Conservation (phyloP, 75 land plant species). For the Picea glauca region DNA sequence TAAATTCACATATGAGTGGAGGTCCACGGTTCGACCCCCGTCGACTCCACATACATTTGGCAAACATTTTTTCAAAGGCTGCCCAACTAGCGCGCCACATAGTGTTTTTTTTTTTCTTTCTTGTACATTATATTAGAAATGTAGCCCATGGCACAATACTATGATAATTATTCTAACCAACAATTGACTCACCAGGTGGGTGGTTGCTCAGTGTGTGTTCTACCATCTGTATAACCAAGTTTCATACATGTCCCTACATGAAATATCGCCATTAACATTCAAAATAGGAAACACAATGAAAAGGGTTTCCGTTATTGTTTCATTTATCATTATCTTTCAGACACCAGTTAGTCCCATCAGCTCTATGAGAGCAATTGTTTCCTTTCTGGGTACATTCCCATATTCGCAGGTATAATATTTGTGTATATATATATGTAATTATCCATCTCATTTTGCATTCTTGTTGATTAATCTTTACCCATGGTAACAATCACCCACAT, state of each 20-base stretch:
- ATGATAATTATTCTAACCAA: not conserved
- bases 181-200: constrained; percentile 45
- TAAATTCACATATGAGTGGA: no score
- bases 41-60: no score
- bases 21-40: no score
- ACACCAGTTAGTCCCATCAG: constrained; percentile 71
- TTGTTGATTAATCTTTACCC: no score
- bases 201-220: constrained; percentile 67
- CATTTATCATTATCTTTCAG: constrained; percentile 72
- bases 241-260: constrained; percentile 82
- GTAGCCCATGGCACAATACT: not conserved
- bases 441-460: no score
- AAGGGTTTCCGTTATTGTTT: constrained; percentile 59
- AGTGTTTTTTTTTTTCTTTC: no score
- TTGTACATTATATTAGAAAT: no score
- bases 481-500: no score
- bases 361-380: constrained; percentile 74
- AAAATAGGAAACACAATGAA: constrained; percentile 83
- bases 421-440: no score
- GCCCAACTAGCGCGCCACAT: no score
- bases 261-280: constrained; percentile 76
- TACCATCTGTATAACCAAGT: constrained; percentile 79
- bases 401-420: not conserved
- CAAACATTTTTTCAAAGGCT: no score
- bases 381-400: constrained; percentile 31